Evolutionary conservation across 2,329 filamentous ascomycete genomes (phyloP).

Genomic region (Stagonosporopsis rhizophila): DNA sequence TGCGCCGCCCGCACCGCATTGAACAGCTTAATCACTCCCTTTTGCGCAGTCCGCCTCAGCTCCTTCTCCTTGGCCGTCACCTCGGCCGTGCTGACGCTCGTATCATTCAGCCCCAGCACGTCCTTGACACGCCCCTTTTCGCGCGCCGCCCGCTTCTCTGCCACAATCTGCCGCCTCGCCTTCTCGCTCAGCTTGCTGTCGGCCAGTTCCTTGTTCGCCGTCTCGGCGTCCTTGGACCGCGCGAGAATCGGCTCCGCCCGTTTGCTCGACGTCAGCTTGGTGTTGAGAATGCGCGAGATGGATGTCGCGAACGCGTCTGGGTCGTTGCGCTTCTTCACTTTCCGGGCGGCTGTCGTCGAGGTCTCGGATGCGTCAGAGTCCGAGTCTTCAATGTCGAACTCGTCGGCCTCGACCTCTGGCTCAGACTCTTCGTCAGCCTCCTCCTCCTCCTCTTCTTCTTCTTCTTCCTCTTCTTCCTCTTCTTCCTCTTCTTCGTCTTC

Average conservation of each 20-base stretch:
- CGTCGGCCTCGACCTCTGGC: slow-evolving; percentile 48
- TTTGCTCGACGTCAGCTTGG: slow-evolving; percentile 82
- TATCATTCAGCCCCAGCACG: slow-evolving; percentile 72
- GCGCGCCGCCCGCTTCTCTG: slow-evolving; percentile 77
- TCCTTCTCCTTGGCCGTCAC: slow-evolving; percentile 76
- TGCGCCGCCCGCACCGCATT: slow-evolving; percentile 94
- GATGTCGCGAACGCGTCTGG: slow-evolving; percentile 89
- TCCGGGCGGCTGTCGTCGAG: slow-evolving; percentile 42
- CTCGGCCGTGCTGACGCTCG: slow-evolving; percentile 56
- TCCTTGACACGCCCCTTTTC: slow-evolving; percentile 91
- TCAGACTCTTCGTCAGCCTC: slow-evolving; percentile 50
- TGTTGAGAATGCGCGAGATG: slow-evolving; percentile 89
- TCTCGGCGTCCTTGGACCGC: slow-evolving; percentile 76
- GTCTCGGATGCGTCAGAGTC: slow-evolving; percentile 43
- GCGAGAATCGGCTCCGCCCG: slow-evolving; percentile 91
- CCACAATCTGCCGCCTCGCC: slow-evolving; percentile 77
- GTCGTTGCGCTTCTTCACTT: slow-evolving; percentile 87
- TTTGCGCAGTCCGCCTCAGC: slow-evolving; percentile 85
- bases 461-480: slow-evolving; percentile 8
- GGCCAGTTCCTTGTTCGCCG: slow-evolving; percentile 73
- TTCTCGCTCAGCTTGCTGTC: slow-evolving; percentile 83
- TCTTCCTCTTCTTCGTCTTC: slow-evolving; percentile 29
- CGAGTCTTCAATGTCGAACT: slow-evolving; percentile 42
- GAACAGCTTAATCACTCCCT: slow-evolving; percentile 94
- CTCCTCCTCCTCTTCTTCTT: slow-evolving; percentile 27